phyloP scores from a whole-genome alignment of 1,284 basidiomycete genomes.

The Fomitiporia mediterranea region DNA sequence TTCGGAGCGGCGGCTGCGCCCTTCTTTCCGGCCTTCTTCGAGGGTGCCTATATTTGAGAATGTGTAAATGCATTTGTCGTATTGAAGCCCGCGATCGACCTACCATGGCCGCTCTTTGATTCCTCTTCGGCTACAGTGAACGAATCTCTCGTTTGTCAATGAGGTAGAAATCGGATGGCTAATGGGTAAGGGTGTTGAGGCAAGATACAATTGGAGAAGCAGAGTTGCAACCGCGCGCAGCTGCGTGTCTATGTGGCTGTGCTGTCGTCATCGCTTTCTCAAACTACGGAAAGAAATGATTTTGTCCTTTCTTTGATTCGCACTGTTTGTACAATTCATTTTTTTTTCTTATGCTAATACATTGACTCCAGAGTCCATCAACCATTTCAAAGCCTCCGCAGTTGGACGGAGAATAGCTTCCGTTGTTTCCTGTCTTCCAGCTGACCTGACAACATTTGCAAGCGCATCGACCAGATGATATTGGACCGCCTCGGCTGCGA shows the following conservation, averaged over 20 bases:
- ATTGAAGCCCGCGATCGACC: too few relatives aligned
- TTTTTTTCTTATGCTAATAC: constrained; percentile 29
- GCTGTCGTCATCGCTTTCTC: background rate
- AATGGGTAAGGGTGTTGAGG: background rate
- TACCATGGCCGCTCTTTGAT: too few relatives aligned
- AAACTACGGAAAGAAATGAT: background rate
- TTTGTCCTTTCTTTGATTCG: background rate
- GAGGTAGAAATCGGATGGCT: too few relatives aligned
- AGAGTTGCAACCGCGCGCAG: background rate
- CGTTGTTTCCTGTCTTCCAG: constrained; percentile 24
- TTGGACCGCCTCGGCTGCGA: constrained; percentile 47
- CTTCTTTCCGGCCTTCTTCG: constrained; percentile 92
- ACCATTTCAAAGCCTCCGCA: constrained; percentile 37
- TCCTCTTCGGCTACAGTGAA: too few relatives aligned
- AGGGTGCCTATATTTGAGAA: constrained; percentile 61
- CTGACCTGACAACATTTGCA: constrained; percentile 38
- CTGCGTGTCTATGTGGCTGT: constrained; percentile 2
- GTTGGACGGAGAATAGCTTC: constrained; percentile 38
- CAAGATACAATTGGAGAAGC: background rate
- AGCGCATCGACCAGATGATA: constrained; percentile 46
- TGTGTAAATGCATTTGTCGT: background rate
- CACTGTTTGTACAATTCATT: background rate
- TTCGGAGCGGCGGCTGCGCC: constrained; percentile 54
- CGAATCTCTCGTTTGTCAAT: too few relatives aligned
- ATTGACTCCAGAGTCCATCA: constrained; percentile 28